These are phyloP conservation scores for Hortaea werneckii DNA, from an alignment of 2,329 filamentous ascomycete genomes.

Conservation along the genomic window DNA sequence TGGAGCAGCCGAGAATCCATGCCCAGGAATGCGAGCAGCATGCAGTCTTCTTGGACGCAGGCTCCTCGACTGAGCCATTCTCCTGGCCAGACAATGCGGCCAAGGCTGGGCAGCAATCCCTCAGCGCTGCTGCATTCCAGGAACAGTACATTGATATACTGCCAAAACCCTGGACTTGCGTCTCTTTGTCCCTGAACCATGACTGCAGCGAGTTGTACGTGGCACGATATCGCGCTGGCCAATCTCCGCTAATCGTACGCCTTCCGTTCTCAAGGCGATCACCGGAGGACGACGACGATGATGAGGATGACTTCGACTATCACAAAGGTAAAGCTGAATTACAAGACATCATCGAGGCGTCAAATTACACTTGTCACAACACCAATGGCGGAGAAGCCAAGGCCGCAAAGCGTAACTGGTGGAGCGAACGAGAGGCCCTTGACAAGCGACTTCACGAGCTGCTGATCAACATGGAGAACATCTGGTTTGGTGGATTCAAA, in stretches of 20 bases:
- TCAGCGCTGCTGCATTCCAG: constrained; percentile 49
- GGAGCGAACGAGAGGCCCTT: constrained; percentile 71
- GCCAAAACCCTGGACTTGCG: constrained; percentile 69
- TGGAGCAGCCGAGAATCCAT: constrained; percentile 61
- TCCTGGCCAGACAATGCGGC: constrained; percentile 31
- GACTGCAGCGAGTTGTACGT: constrained; percentile 76
- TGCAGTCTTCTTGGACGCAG: neutral
- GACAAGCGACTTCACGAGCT: constrained; percentile 69
- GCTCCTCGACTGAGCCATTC: constrained; percentile 21
- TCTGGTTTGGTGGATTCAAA: constrained; percentile 91
- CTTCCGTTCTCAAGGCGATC: constrained; percentile 76
- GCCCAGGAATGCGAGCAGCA: constrained; percentile 52
- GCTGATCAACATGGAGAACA: constrained; percentile 74
- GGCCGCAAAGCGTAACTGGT: constrained; percentile 75
- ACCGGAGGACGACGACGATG: constrained; percentile 69
- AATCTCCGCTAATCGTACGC: constrained; percentile 74
- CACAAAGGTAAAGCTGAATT: constrained; percentile 70
- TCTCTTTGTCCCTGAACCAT: constrained; percentile 78
- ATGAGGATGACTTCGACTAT: constrained; percentile 73
- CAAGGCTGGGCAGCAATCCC: constrained; percentile 24
- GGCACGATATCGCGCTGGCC: constrained; percentile 67
- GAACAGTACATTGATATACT: constrained; percentile 76
- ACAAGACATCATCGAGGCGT: constrained; percentile 66
- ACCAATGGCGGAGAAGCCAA: constrained; percentile 61
- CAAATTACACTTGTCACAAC: constrained; percentile 74